These are phyloP conservation scores for Dryas drummondii DNA, from an alignment of 306 rosid species.

Conservation along the genomic window DNA sequence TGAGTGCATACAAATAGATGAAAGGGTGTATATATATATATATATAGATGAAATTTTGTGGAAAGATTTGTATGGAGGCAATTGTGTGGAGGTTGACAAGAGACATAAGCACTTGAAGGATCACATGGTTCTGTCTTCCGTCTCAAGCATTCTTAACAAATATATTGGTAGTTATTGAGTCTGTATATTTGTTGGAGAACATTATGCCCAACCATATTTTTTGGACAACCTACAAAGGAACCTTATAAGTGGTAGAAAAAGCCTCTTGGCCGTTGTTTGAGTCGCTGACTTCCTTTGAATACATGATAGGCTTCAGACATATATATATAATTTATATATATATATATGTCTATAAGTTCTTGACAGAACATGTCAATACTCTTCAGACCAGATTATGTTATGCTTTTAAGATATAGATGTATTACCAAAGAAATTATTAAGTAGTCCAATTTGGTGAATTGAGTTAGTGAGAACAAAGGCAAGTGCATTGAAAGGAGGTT, in stretches of 20 bases:
- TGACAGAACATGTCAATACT: not conserved
- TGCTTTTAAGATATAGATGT: too few species aligned
- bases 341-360: not conserved
- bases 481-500: not conserved
- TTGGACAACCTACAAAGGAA: not conserved
- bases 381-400: not conserved
- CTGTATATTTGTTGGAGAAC: constrained; percentile 3
- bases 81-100: too few species aligned
- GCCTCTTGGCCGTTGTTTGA: not conserved
- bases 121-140: constrained; percentile 27
- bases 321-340: not conserved
- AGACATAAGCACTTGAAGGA: not conserved
- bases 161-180: constrained; percentile 7
- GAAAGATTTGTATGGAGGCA: too few species aligned
- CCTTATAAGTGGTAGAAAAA: not conserved
- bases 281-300: not conserved
- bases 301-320: not conserved
- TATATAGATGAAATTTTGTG: too few species aligned
- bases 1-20: not conserved
- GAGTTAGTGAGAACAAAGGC: too few species aligned
- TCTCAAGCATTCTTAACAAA: not conserved
- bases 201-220: not conserved
- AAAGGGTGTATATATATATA: not conserved
- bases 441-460: too few species aligned
- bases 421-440: too few species aligned